Base-by-base conservation (phyloP, 148 eudicot species). In the Tetragonia tetragonoides region DNA sequence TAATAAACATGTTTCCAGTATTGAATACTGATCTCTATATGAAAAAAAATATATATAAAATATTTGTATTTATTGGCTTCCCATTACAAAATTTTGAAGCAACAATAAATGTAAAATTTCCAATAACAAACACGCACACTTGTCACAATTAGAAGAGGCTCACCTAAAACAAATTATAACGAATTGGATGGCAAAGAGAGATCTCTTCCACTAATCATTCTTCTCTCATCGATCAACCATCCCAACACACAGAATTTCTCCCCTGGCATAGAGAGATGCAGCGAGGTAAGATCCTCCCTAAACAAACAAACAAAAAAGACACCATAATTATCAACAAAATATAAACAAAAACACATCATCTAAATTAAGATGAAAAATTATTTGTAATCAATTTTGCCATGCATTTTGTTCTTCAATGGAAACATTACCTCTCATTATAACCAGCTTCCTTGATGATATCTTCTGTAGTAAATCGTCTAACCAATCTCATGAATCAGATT, bases 161-260 rank as follows among this genome's bases (percentile, higher is more conserved):
- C 4, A 41, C 41, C 78, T 78, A 44, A 80, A 82, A 82, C 53
- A 75, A 83, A 77, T 74, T 46, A 74, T 16, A 67, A 85, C 83
- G 82, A 83, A 76, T 85, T 79, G 81, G 80, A 79, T 59, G 87
- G 85, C 79, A 79, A 83, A 75, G 79, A 79, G 65, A 74, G 68
- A 75, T 83, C 82, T 83, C 73, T 83, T 75, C 82, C 79, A 83
- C 85, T 76, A 79, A 79, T 75, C 80, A 79, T 44, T 56, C 59
- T 60, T 42, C 57, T 37, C 16, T 11, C 28, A 2, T 4, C 16
- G 4, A 81, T 81, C 39, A 63, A 68, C 79, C 80, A 81, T 65
- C 77, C 57, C 76, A 64, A 75, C 67, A 37, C 60, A 68, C 37
- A 69, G 42, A 61, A 41, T 34, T 17, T 62, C 38, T 66, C 51